Evolutionary conservation across 192 early-diverging fungal species (phyloP).

Genomic region (Cetraspora pellucida): DNA sequence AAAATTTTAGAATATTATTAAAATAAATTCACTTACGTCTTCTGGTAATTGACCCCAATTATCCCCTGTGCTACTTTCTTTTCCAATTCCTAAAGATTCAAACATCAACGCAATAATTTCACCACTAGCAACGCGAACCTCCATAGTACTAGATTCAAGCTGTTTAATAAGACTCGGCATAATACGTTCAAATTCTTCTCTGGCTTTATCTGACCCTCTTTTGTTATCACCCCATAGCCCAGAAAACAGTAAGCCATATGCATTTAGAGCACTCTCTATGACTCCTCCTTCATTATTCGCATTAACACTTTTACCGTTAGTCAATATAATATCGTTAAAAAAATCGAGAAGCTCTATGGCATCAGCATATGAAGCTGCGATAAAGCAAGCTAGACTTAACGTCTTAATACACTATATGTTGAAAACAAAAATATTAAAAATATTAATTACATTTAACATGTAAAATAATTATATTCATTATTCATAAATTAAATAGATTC

Average conservation of each 20-base stretch:
- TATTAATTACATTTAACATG: not conserved
- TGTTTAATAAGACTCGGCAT: constrained; percentile 55
- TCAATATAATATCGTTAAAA: constrained; percentile 42
- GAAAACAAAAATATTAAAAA: not conserved
- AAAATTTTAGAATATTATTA: not conserved
- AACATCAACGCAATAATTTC: constrained; percentile 77
- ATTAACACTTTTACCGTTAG: constrained; percentile 40
- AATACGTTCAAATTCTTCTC: constrained; percentile 46
- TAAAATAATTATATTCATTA: not conserved
- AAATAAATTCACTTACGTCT: not conserved
- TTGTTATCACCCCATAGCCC: constrained; percentile 40
- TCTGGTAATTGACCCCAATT: constrained; percentile 37
- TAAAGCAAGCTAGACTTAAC: constrained; percentile 42
- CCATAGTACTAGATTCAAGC: constrained; percentile 59
- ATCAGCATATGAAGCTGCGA: constrained; percentile 42
- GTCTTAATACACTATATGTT: constrained; percentile 41
- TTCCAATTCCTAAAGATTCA: constrained; percentile 51
- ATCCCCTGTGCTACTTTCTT: constrained; percentile 33
- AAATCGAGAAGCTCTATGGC: constrained; percentile 43
- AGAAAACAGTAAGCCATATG: constrained; percentile 43
- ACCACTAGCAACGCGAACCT: constrained; percentile 67
- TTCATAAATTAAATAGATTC: too few species aligned
- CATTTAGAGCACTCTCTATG: constrained; percentile 39
- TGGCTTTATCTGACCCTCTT: constrained; percentile 38
- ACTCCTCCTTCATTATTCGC: constrained; percentile 38